A percentile compares a stretch with the other conserved stretches of the same genome.
These are phyloP conservation scores for Hymenoscyphus infarciens DNA, from an alignment of 2,329 filamentous ascomycete genomes.

Conservation along the genomic window DNA sequence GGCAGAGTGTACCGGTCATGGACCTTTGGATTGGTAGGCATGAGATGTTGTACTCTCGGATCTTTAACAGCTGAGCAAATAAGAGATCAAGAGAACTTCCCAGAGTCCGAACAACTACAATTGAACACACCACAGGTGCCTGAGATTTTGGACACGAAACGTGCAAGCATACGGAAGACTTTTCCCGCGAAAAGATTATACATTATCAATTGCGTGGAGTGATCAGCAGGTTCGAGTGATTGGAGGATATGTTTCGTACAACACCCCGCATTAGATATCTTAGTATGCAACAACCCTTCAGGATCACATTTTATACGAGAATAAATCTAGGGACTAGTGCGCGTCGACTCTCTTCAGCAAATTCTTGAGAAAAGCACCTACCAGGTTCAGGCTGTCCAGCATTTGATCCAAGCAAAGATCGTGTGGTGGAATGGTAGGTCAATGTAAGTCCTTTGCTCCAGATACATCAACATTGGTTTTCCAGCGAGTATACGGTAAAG, in stretches of 20 bases:
- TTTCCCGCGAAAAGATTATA: not conserved
- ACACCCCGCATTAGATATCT: not conserved
- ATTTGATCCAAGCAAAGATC: not conserved
- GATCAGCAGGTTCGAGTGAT: not conserved
- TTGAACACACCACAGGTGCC: not conserved
- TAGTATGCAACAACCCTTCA: not conserved
- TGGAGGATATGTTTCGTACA: no score
- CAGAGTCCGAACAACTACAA: not conserved
- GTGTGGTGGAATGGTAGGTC: not conserved
- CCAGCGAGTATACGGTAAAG: not conserved
- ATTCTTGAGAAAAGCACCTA: not conserved
- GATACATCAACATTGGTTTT: not conserved
- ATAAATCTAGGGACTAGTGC: not conserved
- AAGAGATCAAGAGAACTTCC: not conserved
- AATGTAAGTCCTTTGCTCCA: not conserved
- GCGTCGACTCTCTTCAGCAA: not conserved
- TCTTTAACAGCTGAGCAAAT: conserved; percentile 69
- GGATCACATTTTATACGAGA: not conserved
- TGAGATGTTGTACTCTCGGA: conserved; percentile 78
- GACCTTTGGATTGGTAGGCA: conserved; percentile 82
- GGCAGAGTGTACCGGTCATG: conserved; percentile 72
- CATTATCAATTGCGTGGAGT: not conserved
- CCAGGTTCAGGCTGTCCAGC: not conserved
- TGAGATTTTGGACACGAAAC: not conserved
- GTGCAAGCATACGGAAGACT: not conserved